Percentiles rank a stretch among this genome's conserved stretches.
Conservation (phyloP, 2,329 filamentous ascomycete species). For the Rachicladosporium sp. region DNA sequence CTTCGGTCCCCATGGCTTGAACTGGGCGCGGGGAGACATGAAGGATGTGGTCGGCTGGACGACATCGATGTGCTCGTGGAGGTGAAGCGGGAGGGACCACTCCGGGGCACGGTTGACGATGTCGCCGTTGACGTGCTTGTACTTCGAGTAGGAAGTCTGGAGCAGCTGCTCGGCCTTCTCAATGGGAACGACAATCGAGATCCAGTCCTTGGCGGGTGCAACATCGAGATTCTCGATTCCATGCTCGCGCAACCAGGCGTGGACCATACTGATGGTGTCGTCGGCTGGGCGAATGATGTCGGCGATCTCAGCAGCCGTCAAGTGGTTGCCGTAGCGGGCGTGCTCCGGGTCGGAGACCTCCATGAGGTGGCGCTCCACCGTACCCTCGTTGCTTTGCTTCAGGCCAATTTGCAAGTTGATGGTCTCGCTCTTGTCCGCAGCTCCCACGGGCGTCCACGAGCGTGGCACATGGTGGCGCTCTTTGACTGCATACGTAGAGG, state of each 20-base stretch:
- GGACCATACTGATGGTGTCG: conserved; percentile 39
- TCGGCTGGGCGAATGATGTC: conserved; percentile 42
- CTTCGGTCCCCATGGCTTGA: conserved; percentile 13
- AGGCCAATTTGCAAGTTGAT: conserved; percentile 47
- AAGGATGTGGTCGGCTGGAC: conserved; percentile 52
- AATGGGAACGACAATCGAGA: conserved; percentile 42
- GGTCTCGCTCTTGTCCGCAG: conserved; percentile 32
- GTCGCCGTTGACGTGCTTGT: conserved; percentile 40
- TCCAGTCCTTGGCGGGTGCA: conserved; percentile 46
- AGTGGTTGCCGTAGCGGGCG: conserved; percentile 40
- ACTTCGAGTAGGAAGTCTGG: conserved; percentile 40
- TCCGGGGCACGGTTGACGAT: conserved; percentile 39
- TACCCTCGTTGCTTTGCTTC: conserved; percentile 44
- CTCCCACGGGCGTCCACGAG: conserved; percentile 37
- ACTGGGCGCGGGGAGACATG: conserved; percentile 28
- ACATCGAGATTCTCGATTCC: conserved; percentile 36
- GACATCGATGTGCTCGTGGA: conserved; percentile 47
- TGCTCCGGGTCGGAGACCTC: conserved; percentile 44
- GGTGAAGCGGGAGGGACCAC: conserved; percentile 46
- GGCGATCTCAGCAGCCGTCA: conserved; percentile 38
- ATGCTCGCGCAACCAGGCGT: conserved; percentile 44
- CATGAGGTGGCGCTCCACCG: conserved; percentile 43
- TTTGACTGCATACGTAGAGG: conserved; percentile 40
- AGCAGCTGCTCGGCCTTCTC: conserved; percentile 41
- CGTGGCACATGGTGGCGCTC: conserved; percentile 42